Percentiles rank a stretch among this genome's conserved stretches.
phyloP scores from a whole-genome alignment of 176 grass and related monocot genomes.

The Pontederia paniculata region DNA sequence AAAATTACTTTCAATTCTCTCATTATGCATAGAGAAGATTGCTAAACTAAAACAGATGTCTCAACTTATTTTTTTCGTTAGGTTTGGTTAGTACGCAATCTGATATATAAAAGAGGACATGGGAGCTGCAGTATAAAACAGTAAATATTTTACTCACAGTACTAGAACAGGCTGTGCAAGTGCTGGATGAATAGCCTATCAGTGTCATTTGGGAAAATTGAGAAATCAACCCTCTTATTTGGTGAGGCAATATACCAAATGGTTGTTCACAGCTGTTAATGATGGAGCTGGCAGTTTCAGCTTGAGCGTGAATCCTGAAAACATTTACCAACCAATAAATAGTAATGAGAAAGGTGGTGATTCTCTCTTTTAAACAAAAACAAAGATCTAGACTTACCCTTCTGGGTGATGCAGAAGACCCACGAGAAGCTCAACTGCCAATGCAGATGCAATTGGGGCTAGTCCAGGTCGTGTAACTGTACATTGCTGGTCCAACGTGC shows the following conservation, averaged over 20 bases:
- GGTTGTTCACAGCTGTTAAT: conserved; percentile 23
- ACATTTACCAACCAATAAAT: too few species aligned
- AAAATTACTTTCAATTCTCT: too few species aligned
- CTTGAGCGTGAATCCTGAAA: conserved; percentile 73
- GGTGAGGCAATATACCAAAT: conserved; percentile 65
- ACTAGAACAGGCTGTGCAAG: conserved; percentile 74
- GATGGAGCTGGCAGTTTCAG: conserved; percentile 54
- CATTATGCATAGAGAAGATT: too few species aligned
- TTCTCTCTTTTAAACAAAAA: not conserved
- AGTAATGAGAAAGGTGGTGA: too few species aligned
- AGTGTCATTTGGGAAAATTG: conserved; percentile 71
- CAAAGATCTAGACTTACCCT: conserved; percentile 29
- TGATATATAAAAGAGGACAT: not conserved
- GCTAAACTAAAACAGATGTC: not conserved
- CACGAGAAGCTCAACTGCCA: conserved; percentile 60
- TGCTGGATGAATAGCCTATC: conserved; percentile 66
- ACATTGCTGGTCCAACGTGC: conserved; percentile 91
- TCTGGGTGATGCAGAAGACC: conserved; percentile 80
- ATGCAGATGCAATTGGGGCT: conserved; percentile 72
- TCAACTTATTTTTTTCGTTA: not conserved
- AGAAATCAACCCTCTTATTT: conserved; percentile 70
- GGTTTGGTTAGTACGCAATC: not conserved
- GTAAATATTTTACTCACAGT: conserved; percentile 43
- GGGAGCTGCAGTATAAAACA: too few species aligned
- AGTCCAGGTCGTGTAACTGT: conserved; percentile 93